These are phyloP conservation scores for Casuarina cunninghamiana DNA, from an alignment of 306 rosid genomes.

Conservation along the genomic window DNA sequence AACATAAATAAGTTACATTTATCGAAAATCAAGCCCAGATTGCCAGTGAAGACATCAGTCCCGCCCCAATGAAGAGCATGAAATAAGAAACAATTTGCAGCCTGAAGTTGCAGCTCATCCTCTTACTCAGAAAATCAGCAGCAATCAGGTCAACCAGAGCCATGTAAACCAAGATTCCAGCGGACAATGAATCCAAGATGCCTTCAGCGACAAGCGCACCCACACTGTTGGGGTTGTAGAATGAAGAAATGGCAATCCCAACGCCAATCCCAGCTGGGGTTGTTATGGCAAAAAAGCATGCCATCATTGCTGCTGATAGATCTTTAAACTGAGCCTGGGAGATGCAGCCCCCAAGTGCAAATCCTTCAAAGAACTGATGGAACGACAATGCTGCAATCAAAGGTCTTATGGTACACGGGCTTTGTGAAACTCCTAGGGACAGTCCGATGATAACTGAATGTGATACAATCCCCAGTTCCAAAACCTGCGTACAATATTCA, in stretches of 20 bases:
- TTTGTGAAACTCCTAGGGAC: conserved; percentile 85
- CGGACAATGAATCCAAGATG: conserved; percentile 70
- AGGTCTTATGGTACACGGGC: conserved; percentile 89
- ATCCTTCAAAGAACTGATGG: conserved; percentile 99
- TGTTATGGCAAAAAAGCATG: conserved; percentile 78
- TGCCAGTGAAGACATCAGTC: conserved; percentile 83
- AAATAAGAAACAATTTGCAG: conserved; percentile 72
- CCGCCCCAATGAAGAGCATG: conserved; percentile 94
- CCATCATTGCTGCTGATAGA: conserved; percentile 68
- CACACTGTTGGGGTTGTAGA: conserved; percentile 62
- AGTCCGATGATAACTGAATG: conserved; percentile 93
- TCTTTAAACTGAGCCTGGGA: conserved; percentile 83
- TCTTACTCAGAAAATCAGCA: conserved; percentile 89
- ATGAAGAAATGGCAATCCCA: conserved; percentile 60
- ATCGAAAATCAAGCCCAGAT: conserved; percentile 65
- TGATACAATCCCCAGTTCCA: conserved; percentile 96
- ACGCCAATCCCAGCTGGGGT: conserved; percentile 74
- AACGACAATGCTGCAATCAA: conserved; percentile 83
- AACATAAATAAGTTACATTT: neutral
- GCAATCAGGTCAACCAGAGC: conserved; percentile 94
- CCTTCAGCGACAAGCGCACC: conserved; percentile 82
- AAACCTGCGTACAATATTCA: conserved; percentile 44
- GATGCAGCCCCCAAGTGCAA: conserved; percentile 96
- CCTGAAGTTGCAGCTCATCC: conserved; percentile 96
- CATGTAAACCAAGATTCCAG: conserved; percentile 92